phyloP scores from a whole-genome alignment of 2,329 filamentous ascomycete species.

The Xylaria sp. region DNA sequence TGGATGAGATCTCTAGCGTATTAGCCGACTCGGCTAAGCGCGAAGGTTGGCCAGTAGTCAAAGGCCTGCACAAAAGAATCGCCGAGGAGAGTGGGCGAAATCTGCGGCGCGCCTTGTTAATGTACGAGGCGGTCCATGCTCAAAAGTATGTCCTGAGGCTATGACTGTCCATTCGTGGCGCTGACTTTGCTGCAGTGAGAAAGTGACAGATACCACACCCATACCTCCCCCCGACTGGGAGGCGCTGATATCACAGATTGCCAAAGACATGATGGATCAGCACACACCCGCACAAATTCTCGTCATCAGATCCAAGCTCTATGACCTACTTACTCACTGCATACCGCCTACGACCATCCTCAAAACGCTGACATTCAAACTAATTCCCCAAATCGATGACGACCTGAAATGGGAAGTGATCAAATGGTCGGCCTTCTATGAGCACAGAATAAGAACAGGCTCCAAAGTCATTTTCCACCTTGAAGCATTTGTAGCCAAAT shows the following conservation, averaged over 20 bases:
- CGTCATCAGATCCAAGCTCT: slow-evolving; percentile 91
- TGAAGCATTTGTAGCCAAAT: slow-evolving; percentile 98
- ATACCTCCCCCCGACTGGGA: slow-evolving; percentile 99
- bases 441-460: slow-evolving; percentile 91
- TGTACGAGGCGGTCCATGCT: slow-evolving; percentile 97
- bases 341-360: slow-evolving; percentile 95
- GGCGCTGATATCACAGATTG: slow-evolving; percentile 86
- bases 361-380: slow-evolving; percentile 93
- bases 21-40: slow-evolving; percentile 77
- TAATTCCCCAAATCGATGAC: slow-evolving; percentile 88
- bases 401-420: slow-evolving; percentile 91
- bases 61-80: slow-evolving; percentile 83
- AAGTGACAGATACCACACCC: slow-evolving; percentile 84
- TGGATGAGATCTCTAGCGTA: slow-evolving; percentile 84
- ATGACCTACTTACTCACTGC: slow-evolving; percentile 95
- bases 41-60: slow-evolving; percentile 83
- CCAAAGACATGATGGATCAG: slow-evolving; percentile 93
- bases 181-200: slow-evolving; percentile 73
- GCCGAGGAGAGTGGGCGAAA: slow-evolving; percentile 92
- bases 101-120: slow-evolving; percentile 86
- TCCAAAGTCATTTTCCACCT: slow-evolving; percentile 98
- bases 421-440: slow-evolving; percentile 96
- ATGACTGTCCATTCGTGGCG: slow-evolving; percentile 17
- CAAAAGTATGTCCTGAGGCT: slow-evolving; percentile 77
- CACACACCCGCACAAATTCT: slow-evolving; percentile 90